Base-by-base conservation (phyloP, 805 yeast species). In the Ogataea paraovalis region DNA sequence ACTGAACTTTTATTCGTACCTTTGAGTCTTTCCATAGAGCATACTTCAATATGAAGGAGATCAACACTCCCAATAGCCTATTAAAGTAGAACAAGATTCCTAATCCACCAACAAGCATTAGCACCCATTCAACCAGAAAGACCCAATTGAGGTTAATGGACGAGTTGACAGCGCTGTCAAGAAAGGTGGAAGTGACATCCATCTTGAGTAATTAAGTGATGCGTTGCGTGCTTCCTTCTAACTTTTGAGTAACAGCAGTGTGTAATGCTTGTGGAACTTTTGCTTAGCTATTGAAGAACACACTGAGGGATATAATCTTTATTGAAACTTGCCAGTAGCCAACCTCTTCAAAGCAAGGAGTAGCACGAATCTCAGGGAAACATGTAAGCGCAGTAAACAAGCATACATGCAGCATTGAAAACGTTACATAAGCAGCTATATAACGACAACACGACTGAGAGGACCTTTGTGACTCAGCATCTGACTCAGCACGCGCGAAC, bases 81-180 rank as follows among this genome's bases (percentile, higher is more conserved):
- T 85, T 83, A 67, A 89, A 79, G 67, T 85, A 87, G 69, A 90
- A 91, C 38, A 89, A 67, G 44, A 86, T 74, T 21, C 84, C 76
- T 1, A 87, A 58, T 0, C 83, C 71, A 1, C 87, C 71, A 14
- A 85, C 66, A 27, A 86, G 74, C 2, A 85, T 75, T 49, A 90
- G 69, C 28, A 86, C 67, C 95, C 97, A 89, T 62, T 88, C 90
- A 16, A 82, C 84, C 53, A 91, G 70, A 65, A 91, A 92, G 20
- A 87, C 88, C 96, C 88, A 83, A 43, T 62, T 63, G 25, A 67
- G 46, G 45, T 66, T 63, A 8, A 45, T 45, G 3, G 61, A 49
- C 3, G 65, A 61, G 32, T 55, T 54, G 9, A 64, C 59, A 3
- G 68, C 57, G 37, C 57, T 51, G 13, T 57, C 43, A 3, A 56